Evolutionary conservation across 2,329 filamentous ascomycete genomes (phyloP), one percentile per base, ranked within the genome.

Genomic region (Knufia petricola): DNA sequence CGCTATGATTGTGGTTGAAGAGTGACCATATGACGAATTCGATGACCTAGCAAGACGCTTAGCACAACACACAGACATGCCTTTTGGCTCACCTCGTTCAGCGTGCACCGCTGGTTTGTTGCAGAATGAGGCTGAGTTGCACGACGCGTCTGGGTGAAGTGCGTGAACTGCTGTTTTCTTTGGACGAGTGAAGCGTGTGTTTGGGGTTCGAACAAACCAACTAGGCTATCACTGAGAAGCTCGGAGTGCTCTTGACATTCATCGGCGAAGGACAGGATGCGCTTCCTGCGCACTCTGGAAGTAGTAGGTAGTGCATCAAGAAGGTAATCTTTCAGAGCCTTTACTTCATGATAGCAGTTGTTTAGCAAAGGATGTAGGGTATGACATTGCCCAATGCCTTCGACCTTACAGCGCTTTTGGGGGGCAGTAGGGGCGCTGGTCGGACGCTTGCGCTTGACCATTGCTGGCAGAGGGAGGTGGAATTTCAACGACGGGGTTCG

Each of bases 11-110:
- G 56, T 76, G 74, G 10, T 76, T 78, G 64, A 94, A 95, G 1
- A 95, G 70, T 8, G 78, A 73, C 79, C 84, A 88, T 36, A 95
- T 78, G 23, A 78, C 76, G 63, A 85, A 87, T 60, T 89, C 83
- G 37, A 90, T 73, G 57, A 90, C 77, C 84, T 88, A 57, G 15
- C 30, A 12, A 31, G 46, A n/a, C 32, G 21, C 32, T 48, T 50
- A 40, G 24, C 13, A 52, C 26, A 38, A 37, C 24, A 32, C 30
- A 20, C 41, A 31, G 34, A 32, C 31, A 31, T 53, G 34, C 50
- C 46, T 36, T 20, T 30, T 24, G 26, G 46, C 46, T 51, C 67
- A 85, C 83, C 72, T 87, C 82, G 20, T 75, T 71, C 59, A 87
- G 82, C 3, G 72, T 78, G 59, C 71, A 79, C 21, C 54, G 59